Base-by-base conservation (phyloP, 148 eudicot species). In the Drosera capensis region DNA sequence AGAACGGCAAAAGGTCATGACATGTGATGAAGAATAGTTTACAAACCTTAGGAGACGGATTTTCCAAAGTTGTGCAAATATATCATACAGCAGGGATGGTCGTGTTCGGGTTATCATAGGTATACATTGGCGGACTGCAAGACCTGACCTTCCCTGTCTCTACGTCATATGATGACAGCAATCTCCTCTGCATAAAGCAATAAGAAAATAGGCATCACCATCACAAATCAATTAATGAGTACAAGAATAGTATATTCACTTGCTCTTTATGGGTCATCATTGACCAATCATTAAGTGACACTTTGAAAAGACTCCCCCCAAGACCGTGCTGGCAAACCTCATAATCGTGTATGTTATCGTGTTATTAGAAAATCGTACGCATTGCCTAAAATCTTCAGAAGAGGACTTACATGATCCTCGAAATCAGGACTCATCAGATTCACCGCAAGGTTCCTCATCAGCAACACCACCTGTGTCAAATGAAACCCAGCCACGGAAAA, bases 361-460 rank as follows among this genome's bases (percentile, higher is more conserved):
- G n/a, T n/a, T n/a, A n/a, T n/a, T n/a, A n/a, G n/a, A n/a, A n/a
- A n/a, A n/a, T n/a, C n/a, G n/a, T n/a, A n/a, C n/a, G n/a, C n/a
- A n/a, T n/a, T n/a, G n/a, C n/a, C 18, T 16, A 41, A n/a, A 41
- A 17, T 41, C 18, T 41, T 7, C 45, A 8, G 45, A 3, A 0
- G 3, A 25, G 18, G 21, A 65, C 94, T 76, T 71, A 82, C 96
- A 56, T 73, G 73, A 56, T 73, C 74, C 65, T 81, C 84, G 30
- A 80, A 85, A 46, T 80, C 83, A 39, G 95, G 95, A 69, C 78
- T 80, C 40, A 52, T 34, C 62, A 82, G 65, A 70, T 86, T 86
- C 62, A 40, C 66, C 14, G 83, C 50, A 11, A 86, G 70, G 59
- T 82, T 86, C 62, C 61, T 73, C 85, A 86, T 86, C 65, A 86